Evolutionary conservation across 2,329 filamentous ascomycete species (phyloP).

Genomic region (Phoma sp.): DNA sequence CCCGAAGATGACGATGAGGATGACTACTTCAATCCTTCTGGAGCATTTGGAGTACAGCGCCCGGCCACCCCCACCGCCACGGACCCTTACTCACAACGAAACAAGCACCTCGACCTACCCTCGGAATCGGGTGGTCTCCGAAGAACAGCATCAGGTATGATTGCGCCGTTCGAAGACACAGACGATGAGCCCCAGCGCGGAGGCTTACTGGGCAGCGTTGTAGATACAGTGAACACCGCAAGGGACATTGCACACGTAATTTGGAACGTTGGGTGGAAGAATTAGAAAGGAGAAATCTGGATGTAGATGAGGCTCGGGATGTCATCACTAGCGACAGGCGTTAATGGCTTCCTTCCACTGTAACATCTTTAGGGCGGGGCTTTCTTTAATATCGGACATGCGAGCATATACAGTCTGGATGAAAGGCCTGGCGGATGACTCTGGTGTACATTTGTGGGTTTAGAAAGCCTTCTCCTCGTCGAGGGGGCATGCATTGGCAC

Average conservation of each 20-base stretch:
- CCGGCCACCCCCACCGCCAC: conserved; percentile 47
- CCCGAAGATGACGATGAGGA: conserved; percentile 63
- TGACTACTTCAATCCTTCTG: conserved; percentile 55
- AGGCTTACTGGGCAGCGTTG: conserved; percentile 78
- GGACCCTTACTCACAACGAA: conserved; percentile 29
- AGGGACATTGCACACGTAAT: conserved; percentile 71
- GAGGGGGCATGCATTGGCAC: conserved; percentile 24
- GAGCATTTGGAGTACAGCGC: conserved; percentile 45
- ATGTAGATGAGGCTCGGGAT: conserved; percentile 5
- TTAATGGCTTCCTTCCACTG: conserved; percentile 24
- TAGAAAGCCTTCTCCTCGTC: conserved; percentile 14
- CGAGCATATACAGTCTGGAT: conserved; percentile 20
- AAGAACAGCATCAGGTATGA: conserved; percentile 85
- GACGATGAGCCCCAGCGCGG: conserved; percentile 64
- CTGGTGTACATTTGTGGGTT: conserved; percentile 16
- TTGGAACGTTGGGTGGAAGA: conserved; percentile 71
- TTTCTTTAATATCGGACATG: conserved; percentile 26
- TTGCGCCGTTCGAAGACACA: conserved; percentile 84
- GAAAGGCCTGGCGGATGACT: conserved; percentile 21
- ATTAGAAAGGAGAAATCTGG: conserved; percentile 37
- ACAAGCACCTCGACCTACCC: conserved; percentile 24
- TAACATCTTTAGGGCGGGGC: conserved; percentile 27
- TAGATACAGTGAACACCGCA: conserved; percentile 77
- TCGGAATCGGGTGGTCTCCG: conserved; percentile 65
- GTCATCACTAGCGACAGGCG: conserved; percentile 35